Evolutionary conservation across 2,329 filamentous ascomycete species (phyloP).

Genomic region (Furcasterigmium sp.): DNA sequence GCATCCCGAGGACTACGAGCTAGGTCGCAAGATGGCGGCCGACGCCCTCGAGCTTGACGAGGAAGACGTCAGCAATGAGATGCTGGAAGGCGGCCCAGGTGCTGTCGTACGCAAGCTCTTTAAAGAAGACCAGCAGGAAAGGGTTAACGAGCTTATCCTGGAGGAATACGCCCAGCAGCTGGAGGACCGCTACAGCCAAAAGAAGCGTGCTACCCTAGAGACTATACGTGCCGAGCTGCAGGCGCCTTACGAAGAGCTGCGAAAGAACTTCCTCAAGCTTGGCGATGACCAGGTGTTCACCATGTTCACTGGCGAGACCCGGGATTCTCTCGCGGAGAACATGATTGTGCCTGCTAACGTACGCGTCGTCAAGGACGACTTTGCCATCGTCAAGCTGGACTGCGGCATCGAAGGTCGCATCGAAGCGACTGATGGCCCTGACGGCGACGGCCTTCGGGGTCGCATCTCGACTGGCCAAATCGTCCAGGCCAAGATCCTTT

Average conservation of each 20-base stretch:
- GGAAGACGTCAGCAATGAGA: constrained; percentile 94
- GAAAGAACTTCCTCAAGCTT: constrained; percentile 70
- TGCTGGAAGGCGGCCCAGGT: constrained; percentile 80
- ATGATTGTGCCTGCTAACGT: constrained; percentile 93
- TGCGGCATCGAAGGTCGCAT: constrained; percentile 90
- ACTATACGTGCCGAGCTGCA: constrained; percentile 93
- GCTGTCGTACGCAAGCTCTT: constrained; percentile 95
- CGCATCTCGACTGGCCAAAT: constrained; percentile 78
- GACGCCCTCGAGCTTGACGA: constrained; percentile 95
- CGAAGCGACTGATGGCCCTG: constrained; percentile 75
- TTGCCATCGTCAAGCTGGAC: constrained; percentile 89
- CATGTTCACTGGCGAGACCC: constrained; percentile 92
- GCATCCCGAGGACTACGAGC: constrained; percentile 96
- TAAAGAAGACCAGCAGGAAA: constrained; percentile 86
- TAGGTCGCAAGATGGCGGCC: constrained; percentile 96
- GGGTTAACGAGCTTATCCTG: constrained; percentile 91
- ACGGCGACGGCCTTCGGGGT: constrained; percentile 64
- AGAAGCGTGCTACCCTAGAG: constrained; percentile 92
- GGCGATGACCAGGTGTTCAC: constrained; percentile 80
- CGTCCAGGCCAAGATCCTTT: constrained; percentile 79
- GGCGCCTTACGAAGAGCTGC: constrained; percentile 88
- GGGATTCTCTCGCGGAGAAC: constrained; percentile 73
- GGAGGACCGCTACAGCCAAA: constrained; percentile 86
- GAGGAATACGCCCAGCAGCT: constrained; percentile 97
- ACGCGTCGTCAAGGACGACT: constrained; percentile 83